Percentiles rank a stretch among this genome's conserved stretches.
These are phyloP conservation scores for Cladosporium velox DNA, from an alignment of 2,329 filamentous ascomycete genomes.

Conservation along the genomic window DNA sequence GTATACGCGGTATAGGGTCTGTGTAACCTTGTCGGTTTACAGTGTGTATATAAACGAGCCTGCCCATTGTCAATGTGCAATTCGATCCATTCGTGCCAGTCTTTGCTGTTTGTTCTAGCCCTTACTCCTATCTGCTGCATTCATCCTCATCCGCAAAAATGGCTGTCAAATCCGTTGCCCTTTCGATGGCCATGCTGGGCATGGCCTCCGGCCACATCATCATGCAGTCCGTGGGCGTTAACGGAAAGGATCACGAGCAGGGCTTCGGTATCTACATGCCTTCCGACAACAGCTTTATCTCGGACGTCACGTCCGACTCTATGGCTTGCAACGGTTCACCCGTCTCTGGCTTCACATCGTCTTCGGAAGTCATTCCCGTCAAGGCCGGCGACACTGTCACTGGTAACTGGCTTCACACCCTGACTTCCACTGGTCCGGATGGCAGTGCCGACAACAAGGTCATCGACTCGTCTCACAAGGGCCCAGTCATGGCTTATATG, in stretches of 20 bases:
- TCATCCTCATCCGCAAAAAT: not conserved
- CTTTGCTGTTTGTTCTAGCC: not conserved
- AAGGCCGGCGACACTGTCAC: constrained; percentile 2
- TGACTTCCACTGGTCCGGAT: not conserved
- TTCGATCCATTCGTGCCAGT: not conserved
- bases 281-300: constrained; percentile 54
- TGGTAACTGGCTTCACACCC: constrained; percentile 4
- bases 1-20: not conserved
- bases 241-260: constrained; percentile 44
- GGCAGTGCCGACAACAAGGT: constrained; percentile 5
- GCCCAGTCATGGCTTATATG: constrained; percentile 9
- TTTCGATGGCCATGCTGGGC: not conserved
- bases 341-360: not conserved
- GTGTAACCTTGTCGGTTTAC: not conserved
- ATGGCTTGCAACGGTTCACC: constrained; percentile 24
- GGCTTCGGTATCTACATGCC: constrained; percentile 47
- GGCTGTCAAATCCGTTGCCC: not conserved
- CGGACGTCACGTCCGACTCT: constrained; percentile 43
- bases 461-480: constrained; percentile 8
- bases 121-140: not conserved
- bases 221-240: constrained; percentile 55
- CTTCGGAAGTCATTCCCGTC: not conserved
- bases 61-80: not conserved
- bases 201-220: constrained; percentile 44
- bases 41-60: not conserved